These are phyloP conservation scores for Salix suchowensis DNA, from an alignment of 345 rosid species.

Conservation along the genomic window DNA sequence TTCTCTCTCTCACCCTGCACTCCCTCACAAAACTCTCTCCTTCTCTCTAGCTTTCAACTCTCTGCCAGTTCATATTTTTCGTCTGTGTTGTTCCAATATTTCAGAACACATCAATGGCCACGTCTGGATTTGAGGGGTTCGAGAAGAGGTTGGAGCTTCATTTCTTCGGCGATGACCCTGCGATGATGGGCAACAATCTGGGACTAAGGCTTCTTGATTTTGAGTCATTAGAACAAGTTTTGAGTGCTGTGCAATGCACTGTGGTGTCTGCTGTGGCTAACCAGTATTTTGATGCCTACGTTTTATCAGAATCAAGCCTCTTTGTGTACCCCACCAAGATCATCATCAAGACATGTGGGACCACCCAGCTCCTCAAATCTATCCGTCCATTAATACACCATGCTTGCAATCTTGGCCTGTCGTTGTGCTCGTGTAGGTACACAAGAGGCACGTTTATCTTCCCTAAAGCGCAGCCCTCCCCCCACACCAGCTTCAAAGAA, in stretches of 20 bases:
- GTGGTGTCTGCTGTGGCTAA: constrained; percentile 92
- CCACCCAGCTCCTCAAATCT: constrained; percentile 90
- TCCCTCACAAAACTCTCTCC: constrained; percentile 1
- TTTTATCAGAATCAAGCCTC: constrained; percentile 90
- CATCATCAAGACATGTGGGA: constrained; percentile 97
- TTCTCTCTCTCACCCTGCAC: constrained; percentile 38
- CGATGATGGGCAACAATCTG: constrained; percentile 16
- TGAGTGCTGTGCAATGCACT: constrained; percentile 83
- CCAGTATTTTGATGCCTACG: constrained; percentile 78
- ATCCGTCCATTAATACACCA: constrained; percentile 67
- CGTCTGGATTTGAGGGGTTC: constrained; percentile 96
- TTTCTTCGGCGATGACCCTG: constrained; percentile 51
- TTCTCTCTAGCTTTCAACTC: background rate
- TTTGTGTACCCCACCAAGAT: constrained; percentile 92
- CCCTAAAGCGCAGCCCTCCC: constrained; percentile 81
- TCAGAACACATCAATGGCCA: constrained; percentile 49
- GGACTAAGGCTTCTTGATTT: constrained; percentile 79
- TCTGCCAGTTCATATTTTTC: background rate
- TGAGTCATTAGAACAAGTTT: constrained; percentile 54
- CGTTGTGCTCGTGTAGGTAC: constrained; percentile 60
- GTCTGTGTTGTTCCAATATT: background rate
- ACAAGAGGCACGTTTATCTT: constrained; percentile 92
- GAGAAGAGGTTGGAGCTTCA: constrained; percentile 95
- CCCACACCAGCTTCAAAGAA: constrained; percentile 76
- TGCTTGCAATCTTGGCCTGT: constrained; percentile 59